phyloP scores from a whole-genome alignment of 1,284 basidiomycete genomes.

The Meira miltonrushii region DNA sequence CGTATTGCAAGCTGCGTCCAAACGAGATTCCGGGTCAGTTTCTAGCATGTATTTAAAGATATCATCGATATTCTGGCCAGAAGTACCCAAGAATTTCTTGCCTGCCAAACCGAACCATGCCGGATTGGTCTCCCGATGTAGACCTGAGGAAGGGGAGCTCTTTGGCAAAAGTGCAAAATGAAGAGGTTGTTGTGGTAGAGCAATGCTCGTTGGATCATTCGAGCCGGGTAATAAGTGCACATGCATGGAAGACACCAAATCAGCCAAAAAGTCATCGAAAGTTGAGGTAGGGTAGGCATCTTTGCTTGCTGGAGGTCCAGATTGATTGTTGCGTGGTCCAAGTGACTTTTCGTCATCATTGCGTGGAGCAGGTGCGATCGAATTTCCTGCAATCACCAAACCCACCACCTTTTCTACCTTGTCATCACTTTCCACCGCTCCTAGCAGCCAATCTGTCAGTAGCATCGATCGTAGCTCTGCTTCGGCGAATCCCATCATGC shows the following conservation, averaged over 20 bases:
- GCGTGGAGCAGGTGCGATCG: background rate
- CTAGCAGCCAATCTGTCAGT: constrained; percentile 70
- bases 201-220: constrained; percentile 76
- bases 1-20: constrained; percentile 72
- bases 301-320: background rate
- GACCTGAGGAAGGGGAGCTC: constrained; percentile 57
- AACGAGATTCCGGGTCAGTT: constrained; percentile 44
- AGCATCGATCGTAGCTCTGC: constrained; percentile 32
- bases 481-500: constrained; percentile 14
- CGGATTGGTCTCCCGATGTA: constrained; percentile 82
- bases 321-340: background rate
- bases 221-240: constrained; percentile 73
- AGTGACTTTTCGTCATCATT: background rate
- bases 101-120: constrained; percentile 66
- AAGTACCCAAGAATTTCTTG: constrained; percentile 68
- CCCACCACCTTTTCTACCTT: constrained; percentile 31
- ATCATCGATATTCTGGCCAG: constrained; percentile 90
- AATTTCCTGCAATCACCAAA: constrained; percentile 40
- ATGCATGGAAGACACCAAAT: constrained; percentile 59
- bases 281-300: constrained; percentile 52
- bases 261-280: constrained; percentile 68
- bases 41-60: constrained; percentile 78
- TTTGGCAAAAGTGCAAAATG: constrained; percentile 82
- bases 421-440: constrained; percentile 68
- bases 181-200: constrained; percentile 88